Evolutionary conservation across 176 grass and related monocot genomes (phyloP).

Genomic region (Carex kokanica): DNA sequence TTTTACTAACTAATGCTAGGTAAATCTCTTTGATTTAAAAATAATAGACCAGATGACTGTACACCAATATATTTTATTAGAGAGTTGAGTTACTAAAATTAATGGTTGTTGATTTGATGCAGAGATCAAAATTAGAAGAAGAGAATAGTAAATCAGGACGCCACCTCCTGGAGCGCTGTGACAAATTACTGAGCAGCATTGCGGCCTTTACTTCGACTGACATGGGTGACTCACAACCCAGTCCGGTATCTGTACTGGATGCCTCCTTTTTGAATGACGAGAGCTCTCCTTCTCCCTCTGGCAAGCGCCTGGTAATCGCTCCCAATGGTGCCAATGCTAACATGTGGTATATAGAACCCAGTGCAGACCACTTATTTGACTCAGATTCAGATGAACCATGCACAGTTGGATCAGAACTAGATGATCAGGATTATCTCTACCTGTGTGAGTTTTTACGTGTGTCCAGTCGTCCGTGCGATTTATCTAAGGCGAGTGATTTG

Average conservation of each 20-base stretch:
- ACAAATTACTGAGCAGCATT: slow-evolving; percentile 75
- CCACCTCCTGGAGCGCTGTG: slow-evolving; percentile 69
- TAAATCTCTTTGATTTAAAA: not conserved
- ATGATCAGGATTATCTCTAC: slow-evolving; percentile 42
- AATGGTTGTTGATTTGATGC: not conserved
- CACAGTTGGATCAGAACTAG: slow-evolving; percentile 7
- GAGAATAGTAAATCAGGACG: slow-evolving; percentile 29
- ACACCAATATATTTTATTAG: not conserved
- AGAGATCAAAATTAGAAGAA: slow-evolving; percentile 34
- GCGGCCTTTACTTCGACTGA: slow-evolving; percentile 55
- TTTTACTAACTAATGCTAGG: not conserved
- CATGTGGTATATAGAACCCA: not conserved
- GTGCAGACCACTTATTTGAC: not conserved
- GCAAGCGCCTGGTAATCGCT: slow-evolving; percentile 30
- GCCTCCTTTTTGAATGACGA: slow-evolving; percentile 66
- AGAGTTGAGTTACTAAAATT: not conserved
- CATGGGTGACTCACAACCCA: slow-evolving; percentile 62
- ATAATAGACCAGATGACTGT: not conserved
- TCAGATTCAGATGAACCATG: slow-evolving; percentile 38
- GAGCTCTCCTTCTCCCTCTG: slow-evolving; percentile 51
- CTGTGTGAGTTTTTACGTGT: slow-evolving; percentile 41
- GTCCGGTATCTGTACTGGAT: slow-evolving; percentile 88
- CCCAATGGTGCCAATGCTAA: not conserved
- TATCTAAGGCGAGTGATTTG: slow-evolving; percentile 32
- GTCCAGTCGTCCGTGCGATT: slow-evolving; percentile 10